Percentiles rank a stretch among this genome's conserved stretches.
Evolutionary conservation across 1,139 yeast genomes (phyloP).

Genomic region (Geotrichum bryndzae): DNA sequence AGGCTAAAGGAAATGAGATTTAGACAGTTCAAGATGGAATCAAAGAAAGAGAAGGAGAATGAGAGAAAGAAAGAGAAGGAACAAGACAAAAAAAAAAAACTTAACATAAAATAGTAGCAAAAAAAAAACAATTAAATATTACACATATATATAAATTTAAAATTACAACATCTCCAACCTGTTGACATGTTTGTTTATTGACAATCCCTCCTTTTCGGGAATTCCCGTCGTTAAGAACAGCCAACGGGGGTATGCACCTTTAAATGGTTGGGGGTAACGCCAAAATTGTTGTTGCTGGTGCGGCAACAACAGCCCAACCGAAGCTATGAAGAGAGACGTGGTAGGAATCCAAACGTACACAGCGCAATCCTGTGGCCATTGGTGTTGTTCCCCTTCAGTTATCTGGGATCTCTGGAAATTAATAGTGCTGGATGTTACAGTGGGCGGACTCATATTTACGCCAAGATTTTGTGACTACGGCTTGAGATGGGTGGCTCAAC

Average conservation of each 20-base stretch:
- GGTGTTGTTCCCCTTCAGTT: no score
- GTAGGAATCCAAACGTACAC: no score
- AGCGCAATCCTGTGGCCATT: no score
- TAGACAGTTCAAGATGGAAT: background rate
- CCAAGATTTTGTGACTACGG: background rate
- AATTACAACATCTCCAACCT: background rate
- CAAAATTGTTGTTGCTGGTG: background rate
- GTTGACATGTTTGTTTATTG: background rate
- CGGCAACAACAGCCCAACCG: background rate
- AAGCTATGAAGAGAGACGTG: no score
- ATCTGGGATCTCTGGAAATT: background rate
- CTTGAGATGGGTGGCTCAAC: background rate
- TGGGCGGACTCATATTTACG: background rate
- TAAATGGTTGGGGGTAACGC: background rate
- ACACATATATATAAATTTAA: no score
- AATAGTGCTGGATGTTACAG: background rate
- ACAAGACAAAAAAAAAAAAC: no score
- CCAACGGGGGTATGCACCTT: background rate
- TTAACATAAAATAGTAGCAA: background rate
- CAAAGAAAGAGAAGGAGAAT: background rate
- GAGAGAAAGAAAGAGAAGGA: background rate
- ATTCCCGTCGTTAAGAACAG: background rate
- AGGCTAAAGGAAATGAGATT: no score
- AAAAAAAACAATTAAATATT: no score
- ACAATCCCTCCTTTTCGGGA: background rate